Evolutionary conservation across 768 basidiomycete species (phyloP).

Genomic region (Coprinopsis strossmayeri): DNA sequence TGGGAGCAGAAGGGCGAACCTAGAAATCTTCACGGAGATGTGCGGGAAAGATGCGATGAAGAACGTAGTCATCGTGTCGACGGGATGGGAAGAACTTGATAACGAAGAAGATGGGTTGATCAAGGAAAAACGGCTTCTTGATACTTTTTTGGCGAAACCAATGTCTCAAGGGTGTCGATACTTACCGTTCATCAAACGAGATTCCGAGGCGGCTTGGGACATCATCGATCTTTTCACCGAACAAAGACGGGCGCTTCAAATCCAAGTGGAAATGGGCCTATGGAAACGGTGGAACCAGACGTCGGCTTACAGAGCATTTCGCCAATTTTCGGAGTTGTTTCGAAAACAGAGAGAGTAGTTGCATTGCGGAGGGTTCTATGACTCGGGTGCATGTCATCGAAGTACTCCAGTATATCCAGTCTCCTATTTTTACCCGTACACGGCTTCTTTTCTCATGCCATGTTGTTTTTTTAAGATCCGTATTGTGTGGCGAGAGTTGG

Average conservation of each 20-base stretch:
- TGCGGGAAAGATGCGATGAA: constrained; percentile 38
- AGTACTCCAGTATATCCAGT: not conserved
- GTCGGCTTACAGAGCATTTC: not conserved
- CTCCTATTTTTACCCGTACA: too few relatives aligned
- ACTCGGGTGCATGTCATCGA: not conserved
- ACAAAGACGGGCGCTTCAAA: not conserved
- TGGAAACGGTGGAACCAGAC: not conserved
- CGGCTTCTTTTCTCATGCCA: too few relatives aligned
- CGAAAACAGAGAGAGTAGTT: not conserved
- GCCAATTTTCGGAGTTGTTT: not conserved
- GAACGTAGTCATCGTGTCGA: constrained; percentile 43
- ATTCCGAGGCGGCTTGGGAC: not conserved
- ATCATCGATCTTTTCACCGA: constrained; percentile 2
- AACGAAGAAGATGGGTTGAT: not conserved
- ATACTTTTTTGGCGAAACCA: not conserved
- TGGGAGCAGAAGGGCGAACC: constrained; percentile 37
- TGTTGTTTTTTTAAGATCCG: too few relatives aligned
- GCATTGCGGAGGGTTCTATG: too few relatives aligned
- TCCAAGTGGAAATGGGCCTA: not conserved
- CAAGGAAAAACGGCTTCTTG: not conserved
- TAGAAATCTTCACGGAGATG: constrained; percentile 42
- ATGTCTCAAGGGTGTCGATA: not conserved
- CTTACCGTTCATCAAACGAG: not conserved
- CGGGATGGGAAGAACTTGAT: constrained; percentile 37
- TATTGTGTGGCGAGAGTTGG: too few relatives aligned